These are phyloP conservation scores for Fusarium sacchari DNA, from an alignment of 2,329 filamentous ascomycete genomes.

Conservation along the genomic window DNA sequence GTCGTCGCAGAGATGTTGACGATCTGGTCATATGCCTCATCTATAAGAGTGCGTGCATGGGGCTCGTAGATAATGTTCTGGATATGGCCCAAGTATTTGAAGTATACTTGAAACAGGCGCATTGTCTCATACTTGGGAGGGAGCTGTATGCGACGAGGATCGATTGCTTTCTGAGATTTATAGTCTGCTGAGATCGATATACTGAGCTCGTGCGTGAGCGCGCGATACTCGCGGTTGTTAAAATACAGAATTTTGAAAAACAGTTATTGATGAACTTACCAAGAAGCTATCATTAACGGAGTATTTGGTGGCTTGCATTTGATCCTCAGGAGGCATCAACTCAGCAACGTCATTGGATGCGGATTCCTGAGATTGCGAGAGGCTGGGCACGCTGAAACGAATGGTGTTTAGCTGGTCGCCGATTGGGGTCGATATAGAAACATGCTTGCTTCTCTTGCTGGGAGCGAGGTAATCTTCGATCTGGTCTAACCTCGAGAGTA, in stretches of 20 bases:
- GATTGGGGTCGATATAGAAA: background rate
- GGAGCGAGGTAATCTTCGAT: background rate
- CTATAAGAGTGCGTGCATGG: background rate
- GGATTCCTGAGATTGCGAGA: background rate
- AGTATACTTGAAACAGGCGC: background rate
- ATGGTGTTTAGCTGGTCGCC: background rate
- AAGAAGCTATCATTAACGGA: background rate
- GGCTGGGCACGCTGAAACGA: background rate
- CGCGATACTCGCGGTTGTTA: background rate
- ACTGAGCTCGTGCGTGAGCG: background rate
- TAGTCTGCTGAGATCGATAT: background rate
- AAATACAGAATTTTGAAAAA: fast-evolving
- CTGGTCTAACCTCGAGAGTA: background rate
- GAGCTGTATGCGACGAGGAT: background rate
- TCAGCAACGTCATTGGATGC: background rate
- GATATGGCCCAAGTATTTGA: background rate
- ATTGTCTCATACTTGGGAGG: background rate
- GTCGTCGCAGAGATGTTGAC: background rate
- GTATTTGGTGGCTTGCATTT: background rate
- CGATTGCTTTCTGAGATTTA: background rate
- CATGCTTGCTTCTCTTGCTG: fast-evolving
- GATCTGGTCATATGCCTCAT: background rate
- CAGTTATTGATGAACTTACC: fast-evolving
- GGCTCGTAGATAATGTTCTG: background rate
- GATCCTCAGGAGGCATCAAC: background rate